Base-by-base conservation (phyloP, 306 rosid genomes). In the Cucurbita argyrosperma region DNA sequence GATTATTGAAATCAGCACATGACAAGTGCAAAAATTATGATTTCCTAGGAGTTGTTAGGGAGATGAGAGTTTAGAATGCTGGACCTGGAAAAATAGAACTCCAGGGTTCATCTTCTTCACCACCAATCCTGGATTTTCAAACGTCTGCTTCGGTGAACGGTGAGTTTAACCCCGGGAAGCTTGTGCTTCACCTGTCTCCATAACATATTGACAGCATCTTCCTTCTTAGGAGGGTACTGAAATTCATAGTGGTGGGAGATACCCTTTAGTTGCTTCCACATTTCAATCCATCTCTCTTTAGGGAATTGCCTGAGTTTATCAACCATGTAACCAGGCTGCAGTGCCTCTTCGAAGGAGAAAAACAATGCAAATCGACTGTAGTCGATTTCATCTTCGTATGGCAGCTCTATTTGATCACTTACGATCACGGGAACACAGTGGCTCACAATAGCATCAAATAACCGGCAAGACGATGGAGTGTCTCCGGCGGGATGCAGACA, bases 401-500 rank as follows among this genome's bases (percentile, higher is more conserved):
- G 99, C 79, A 95, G 99, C 80, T 95, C 99, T 72, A 95, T 91
- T 81, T 88, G 92, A 79, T 95, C 97, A 69, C 99, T 95, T 64
- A 95, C 96, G 38, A 95, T 87, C 80, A 95, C 91, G 11, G 99
- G 99, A 81, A 95, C 82, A 79, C 99, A 91, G 83, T 95, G 97
- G 82, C 96, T 95, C 78, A 87, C 97, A 23, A 95, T 91, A 72
- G 97, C 99, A 85, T 95, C 96, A 78, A 95, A 95, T 54, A 91
- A 87, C 74, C 99, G 97, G 78, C 99, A 95, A 60, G 99, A 95
- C 5, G 99, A 95, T 9, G 99, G 97, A 46, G 99, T 91, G 81
- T 95, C 99, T 79, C 99, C 97, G 0, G 99, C 97, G 13, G 97
- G 97, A 83, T 91, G 83, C 81, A 95, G 85, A 83, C 99, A 91